Percentiles rank a stretch among this genome's conserved stretches.
These are phyloP conservation scores for Trametes meyenii DNA, from an alignment of 768 basidiomycete genomes.

Conservation along the genomic window DNA sequence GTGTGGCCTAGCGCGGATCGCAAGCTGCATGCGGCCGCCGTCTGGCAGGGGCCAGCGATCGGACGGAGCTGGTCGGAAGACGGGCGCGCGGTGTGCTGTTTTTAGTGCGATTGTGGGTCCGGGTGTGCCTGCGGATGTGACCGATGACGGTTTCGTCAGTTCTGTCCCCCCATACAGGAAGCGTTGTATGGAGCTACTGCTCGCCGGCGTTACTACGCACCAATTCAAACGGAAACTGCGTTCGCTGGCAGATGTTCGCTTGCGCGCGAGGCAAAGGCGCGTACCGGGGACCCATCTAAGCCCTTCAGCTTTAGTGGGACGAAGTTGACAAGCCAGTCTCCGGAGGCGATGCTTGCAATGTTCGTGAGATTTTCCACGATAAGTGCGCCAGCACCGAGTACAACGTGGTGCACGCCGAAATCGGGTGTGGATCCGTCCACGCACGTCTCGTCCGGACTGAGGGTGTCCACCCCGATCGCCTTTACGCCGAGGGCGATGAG, in stretches of 20 bases:
- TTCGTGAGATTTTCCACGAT: slow-evolving; percentile 75
- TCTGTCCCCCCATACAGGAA: background rate
- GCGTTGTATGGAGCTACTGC: background rate
- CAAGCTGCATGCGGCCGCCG: no score
- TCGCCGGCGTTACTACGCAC: no score
- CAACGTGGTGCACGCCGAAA: slow-evolving; percentile 51
- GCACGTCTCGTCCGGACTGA: slow-evolving; percentile 59
- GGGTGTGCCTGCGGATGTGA: background rate
- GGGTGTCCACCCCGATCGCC: slow-evolving; percentile 62
- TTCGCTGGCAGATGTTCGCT: no score
- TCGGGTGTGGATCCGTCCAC: slow-evolving; percentile 19
- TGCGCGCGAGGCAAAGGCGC: slow-evolving; percentile 58
- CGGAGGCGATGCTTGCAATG: slow-evolving; percentile 44
- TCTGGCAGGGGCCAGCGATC: no score
- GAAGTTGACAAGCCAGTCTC: slow-evolving; percentile 51
- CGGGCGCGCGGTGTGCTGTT: background rate
- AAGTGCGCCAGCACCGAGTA: slow-evolving; percentile 60
- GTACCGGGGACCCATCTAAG: slow-evolving; percentile 68
- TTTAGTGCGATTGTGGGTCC: background rate
- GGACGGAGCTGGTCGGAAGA: background rate
- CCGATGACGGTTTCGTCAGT: background rate
- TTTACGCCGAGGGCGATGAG: slow-evolving; percentile 54
- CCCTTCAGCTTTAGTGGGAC: slow-evolving; percentile 59
- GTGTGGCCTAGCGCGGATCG: no score
- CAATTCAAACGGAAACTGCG: no score